These are phyloP conservation scores for Dactylellina cionopaga DNA, from an alignment of 2,329 filamentous ascomycete genomes.

Conservation along the genomic window DNA sequence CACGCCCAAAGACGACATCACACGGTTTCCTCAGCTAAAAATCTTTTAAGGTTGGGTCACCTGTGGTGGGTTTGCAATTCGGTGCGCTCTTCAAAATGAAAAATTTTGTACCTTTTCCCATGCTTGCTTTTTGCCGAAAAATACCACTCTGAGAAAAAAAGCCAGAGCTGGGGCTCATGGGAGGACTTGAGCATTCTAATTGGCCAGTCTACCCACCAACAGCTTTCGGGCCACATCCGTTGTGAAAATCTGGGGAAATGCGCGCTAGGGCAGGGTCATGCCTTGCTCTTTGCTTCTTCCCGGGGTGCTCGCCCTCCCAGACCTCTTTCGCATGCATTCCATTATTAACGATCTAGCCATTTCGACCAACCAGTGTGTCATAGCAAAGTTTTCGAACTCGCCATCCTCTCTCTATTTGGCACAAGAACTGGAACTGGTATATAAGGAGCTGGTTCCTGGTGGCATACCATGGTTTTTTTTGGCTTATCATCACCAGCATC, in stretches of 20 bases:
- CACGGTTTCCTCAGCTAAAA: slow-evolving; percentile 28
- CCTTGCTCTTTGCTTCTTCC: slow-evolving; percentile 48
- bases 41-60: slow-evolving; percentile 36
- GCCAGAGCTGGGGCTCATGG: slow-evolving; percentile 42
- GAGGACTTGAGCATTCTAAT: slow-evolving; percentile 43
- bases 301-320: slow-evolving; percentile 8
- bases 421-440: slow-evolving; percentile 49
- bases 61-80: slow-evolving; percentile 24
- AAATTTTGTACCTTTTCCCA: slow-evolving; percentile 37
- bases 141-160: slow-evolving; percentile 11
- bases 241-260: slow-evolving; percentile 53
- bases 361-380: slow-evolving; percentile 49
- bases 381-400: slow-evolving; percentile 37
- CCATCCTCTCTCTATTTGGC: slow-evolving; percentile 25
- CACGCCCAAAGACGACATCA: slow-evolving; percentile 48
- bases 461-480: slow-evolving; percentile 27
- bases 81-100: slow-evolving; percentile 50
- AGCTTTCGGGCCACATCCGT: slow-evolving; percentile 52
- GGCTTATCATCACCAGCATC: slow-evolving; percentile 52
- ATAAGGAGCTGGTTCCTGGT: slow-evolving; percentile 42
- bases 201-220: slow-evolving; percentile 37
- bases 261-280: slow-evolving; percentile 50
- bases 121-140: slow-evolving; percentile 47
- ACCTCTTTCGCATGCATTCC: slow-evolving; percentile 31
- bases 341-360: slow-evolving; percentile 48